Evolutionary conservation across 176 grass and related monocot genomes (phyloP).

Genomic region (Oryza coarctata): DNA sequence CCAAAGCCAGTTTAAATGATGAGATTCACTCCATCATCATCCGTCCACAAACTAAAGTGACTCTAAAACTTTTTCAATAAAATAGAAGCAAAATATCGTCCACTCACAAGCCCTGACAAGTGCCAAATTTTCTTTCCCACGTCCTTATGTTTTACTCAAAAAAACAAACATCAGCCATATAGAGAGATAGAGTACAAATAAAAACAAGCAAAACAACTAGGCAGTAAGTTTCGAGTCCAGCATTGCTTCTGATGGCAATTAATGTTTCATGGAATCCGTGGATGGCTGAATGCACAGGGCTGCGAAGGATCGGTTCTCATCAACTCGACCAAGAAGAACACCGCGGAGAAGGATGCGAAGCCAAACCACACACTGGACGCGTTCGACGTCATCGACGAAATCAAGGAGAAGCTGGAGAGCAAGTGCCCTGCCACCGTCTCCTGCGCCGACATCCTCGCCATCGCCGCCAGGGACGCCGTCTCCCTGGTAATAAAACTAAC

Average conservation of each 20-base stretch:
- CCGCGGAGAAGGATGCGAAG: constrained; percentile 56
- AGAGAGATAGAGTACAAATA: neutral
- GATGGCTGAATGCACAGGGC: constrained; percentile 39
- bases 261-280: too few relatives aligned
- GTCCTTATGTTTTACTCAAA: too few relatives aligned
- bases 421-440: constrained; percentile 43
- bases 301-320: constrained; percentile 52
- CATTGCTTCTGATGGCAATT: neutral
- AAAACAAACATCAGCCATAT: neutral
- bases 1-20: constrained; percentile 2
- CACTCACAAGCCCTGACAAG: neutral
- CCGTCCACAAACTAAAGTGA: neutral
- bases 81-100: neutral
- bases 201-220: neutral
- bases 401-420: constrained; percentile 42
- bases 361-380: constrained; percentile 50
- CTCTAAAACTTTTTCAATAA: neutral
- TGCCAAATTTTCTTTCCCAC: neutral
- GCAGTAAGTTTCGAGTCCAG: neutral
- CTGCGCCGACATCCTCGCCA: constrained; percentile 72
- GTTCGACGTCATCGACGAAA: constrained; percentile 42
- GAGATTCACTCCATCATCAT: neutral
- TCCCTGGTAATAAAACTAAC: constrained; percentile 28
- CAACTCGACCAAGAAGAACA: constrained; percentile 45
- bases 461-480: constrained; percentile 53